A percentile compares a stretch with the other conserved stretches of the same genome.
Conservation (phyloP, 768 basidiomycete genomes). For the Suillus cothurnatus region DNA sequence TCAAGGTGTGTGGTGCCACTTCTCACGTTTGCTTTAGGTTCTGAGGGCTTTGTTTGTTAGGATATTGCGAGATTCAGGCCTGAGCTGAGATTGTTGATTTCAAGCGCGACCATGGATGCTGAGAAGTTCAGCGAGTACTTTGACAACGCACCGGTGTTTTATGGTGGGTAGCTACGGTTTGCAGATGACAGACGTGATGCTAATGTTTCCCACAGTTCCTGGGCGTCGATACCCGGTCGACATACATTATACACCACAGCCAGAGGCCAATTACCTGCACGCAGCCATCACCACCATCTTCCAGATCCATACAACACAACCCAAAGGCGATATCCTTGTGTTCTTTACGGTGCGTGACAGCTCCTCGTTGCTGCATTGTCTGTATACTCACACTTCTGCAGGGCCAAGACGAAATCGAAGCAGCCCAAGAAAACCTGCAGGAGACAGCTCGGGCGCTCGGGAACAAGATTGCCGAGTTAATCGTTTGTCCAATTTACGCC, state of each 20-base stretch:
- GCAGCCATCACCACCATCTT: slow-evolving; percentile 98
- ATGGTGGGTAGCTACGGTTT: slow-evolving; percentile 53
- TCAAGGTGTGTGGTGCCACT: slow-evolving; percentile 75
- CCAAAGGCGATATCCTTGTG: slow-evolving; percentile 95
- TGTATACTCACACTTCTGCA: slow-evolving; percentile 12
- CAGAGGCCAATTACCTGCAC: slow-evolving; percentile 98
- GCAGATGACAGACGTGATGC: not conserved
- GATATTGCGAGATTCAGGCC: slow-evolving; percentile 97
- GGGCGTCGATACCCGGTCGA: slow-evolving; percentile 98
- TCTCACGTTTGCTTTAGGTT: slow-evolving; percentile 22
- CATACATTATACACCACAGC: slow-evolving; percentile 98
- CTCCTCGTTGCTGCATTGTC: not conserved
- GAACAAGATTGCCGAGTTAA: slow-evolving; percentile 93
- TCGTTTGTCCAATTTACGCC: slow-evolving; percentile 97
- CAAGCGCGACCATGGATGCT: slow-evolving; percentile 96
- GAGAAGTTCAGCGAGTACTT: slow-evolving; percentile 99
- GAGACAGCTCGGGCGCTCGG: slow-evolving; percentile 95
- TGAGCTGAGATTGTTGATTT: slow-evolving; percentile 90
- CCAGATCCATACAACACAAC: slow-evolving; percentile 98
- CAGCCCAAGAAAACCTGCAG: slow-evolving; percentile 92
- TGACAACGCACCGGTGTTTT: slow-evolving; percentile 93
- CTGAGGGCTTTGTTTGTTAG: slow-evolving; percentile 43
- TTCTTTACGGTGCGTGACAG: slow-evolving; percentile 80
- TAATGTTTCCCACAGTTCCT: slow-evolving; percentile 61
- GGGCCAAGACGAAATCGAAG: slow-evolving; percentile 99